Evolutionary conservation across 2,329 filamentous ascomycete genomes (phyloP).

Genomic region (Helotiales sp.): DNA sequence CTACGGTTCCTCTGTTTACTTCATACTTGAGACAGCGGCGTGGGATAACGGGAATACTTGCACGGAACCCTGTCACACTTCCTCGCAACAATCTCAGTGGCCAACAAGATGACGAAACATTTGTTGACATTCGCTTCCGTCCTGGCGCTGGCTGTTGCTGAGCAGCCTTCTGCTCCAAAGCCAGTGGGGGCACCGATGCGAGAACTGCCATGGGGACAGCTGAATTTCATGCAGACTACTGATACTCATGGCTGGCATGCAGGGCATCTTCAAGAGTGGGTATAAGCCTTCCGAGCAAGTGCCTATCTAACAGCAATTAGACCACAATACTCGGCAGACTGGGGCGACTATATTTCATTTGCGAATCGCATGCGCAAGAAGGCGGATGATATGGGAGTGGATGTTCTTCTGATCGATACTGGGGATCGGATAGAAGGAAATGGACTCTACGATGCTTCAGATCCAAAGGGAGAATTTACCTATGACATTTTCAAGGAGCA

Average conservation of each 20-base stretch:
- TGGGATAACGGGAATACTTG: too few species aligned
- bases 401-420: conserved; percentile 93
- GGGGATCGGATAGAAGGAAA: conserved; percentile 94
- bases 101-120: conserved; percentile 27
- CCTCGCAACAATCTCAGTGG: too few species aligned
- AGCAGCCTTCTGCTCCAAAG: conserved; percentile 80
- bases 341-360: conserved; percentile 98
- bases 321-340: conserved; percentile 91
- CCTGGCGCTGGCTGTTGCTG: conserved; percentile 46
- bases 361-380: conserved; percentile 78
- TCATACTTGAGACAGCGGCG: too few species aligned
- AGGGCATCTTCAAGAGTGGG: conserved; percentile 88
- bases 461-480: conserved; percentile 85
- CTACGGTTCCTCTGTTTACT: neutral
- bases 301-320: conserved; percentile 49
- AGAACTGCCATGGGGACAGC: conserved; percentile 85
- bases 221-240: conserved; percentile 97
- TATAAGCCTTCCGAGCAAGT: neutral
- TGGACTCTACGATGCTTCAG: conserved; percentile 88
- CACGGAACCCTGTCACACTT: too few species aligned
- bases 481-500: conserved; percentile 87
- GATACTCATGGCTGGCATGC: conserved; percentile 96
- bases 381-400: conserved; percentile 78
- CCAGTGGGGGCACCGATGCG: conserved; percentile 83
- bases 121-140: conserved; percentile 32